These are phyloP conservation scores for Arachis stenosperma DNA, from an alignment of 306 rosid species.

Conservation along the genomic window DNA sequence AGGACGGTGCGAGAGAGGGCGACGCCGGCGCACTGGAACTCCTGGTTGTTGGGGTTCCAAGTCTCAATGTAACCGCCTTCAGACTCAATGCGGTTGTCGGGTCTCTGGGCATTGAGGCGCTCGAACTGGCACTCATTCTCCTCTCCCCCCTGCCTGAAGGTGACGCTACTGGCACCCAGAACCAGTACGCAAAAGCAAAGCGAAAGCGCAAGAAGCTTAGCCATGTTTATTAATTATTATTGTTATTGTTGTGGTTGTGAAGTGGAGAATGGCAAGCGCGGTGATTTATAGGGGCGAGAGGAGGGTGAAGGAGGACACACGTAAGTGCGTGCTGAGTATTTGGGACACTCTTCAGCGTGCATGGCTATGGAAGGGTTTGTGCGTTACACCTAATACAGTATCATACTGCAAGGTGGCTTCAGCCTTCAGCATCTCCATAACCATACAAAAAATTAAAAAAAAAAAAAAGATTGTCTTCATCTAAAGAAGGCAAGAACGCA, in stretches of 20 bases:
- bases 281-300: conserved; percentile 32
- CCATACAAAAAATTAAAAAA: too few species aligned
- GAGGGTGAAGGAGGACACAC: conserved; percentile 40
- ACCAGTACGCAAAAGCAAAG: conserved; percentile 33
- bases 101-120: conserved; percentile 21
- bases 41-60: conserved; percentile 41
- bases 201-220: conserved; percentile 54
- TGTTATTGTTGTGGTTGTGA: conserved; percentile 10
- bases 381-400: conserved; percentile 49
- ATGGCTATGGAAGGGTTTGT: conserved; percentile 30
- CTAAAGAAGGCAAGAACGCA: too few species aligned
- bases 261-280: conserved; percentile 35
- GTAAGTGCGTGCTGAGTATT: conserved; percentile 25
- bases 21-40: conserved; percentile 37
- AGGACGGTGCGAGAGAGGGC: conserved; percentile 43
- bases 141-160: background rate
- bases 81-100: conserved; percentile 17
- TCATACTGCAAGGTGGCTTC: conserved; percentile 40
- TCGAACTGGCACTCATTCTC: conserved; percentile 41
- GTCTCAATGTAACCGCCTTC: conserved; percentile 48
- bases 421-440: background rate
- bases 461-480: too few species aligned
- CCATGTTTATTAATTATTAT: conserved; percentile 39
- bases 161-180: conserved; percentile 38
- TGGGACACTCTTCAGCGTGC: conserved; percentile 59